Percentiles rank a stretch among this genome's conserved stretches.
phyloP scores from a whole-genome alignment of 768 basidiomycete species.

The Chalciporus piperatus region DNA sequence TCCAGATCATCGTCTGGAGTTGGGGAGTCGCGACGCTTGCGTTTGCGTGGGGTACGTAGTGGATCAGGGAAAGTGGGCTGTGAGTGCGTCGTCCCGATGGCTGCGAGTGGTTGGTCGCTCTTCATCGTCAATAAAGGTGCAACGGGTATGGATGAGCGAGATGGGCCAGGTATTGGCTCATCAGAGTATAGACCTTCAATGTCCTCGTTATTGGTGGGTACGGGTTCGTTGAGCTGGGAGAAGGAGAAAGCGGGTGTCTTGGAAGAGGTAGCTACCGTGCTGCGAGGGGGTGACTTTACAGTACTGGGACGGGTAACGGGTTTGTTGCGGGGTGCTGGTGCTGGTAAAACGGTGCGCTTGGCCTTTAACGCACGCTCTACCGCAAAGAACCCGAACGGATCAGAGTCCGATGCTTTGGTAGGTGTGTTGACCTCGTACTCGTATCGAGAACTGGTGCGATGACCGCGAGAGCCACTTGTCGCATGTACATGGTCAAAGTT shows the following conservation, averaged over 20 bases:
- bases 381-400: constrained; percentile 59
- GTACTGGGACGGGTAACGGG: constrained; percentile 6
- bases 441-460: constrained; percentile 7
- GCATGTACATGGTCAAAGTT: constrained; percentile 9
- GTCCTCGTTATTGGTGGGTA: constrained; percentile 31
- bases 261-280: constrained; percentile 16
- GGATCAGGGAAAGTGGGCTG: constrained; percentile 24
- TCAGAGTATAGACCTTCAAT: constrained; percentile 36
- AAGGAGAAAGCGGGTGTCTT: constrained; percentile 21
- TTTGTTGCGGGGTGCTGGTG: constrained; percentile 7
- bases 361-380: constrained; percentile 50
- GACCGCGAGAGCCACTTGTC: background rate
- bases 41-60: constrained; percentile 32
- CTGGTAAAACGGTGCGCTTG: constrained; percentile 29
- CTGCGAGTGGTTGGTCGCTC: constrained; percentile 14
- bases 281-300: constrained; percentile 21
- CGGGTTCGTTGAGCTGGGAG: constrained; percentile 35
- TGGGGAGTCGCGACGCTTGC: constrained; percentile 15
- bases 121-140: constrained; percentile 25
- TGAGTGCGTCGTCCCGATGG: constrained; percentile 3
- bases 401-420: constrained; percentile 34
- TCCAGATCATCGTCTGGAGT: constrained; percentile 2
- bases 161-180: constrained; percentile 29
- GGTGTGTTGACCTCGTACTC: constrained; percentile 24
- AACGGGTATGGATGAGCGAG: constrained; percentile 12